These are phyloP conservation scores for Picochlorum sp. DNA, from an alignment of 139 green algal species.

Conservation along the genomic window DNA sequence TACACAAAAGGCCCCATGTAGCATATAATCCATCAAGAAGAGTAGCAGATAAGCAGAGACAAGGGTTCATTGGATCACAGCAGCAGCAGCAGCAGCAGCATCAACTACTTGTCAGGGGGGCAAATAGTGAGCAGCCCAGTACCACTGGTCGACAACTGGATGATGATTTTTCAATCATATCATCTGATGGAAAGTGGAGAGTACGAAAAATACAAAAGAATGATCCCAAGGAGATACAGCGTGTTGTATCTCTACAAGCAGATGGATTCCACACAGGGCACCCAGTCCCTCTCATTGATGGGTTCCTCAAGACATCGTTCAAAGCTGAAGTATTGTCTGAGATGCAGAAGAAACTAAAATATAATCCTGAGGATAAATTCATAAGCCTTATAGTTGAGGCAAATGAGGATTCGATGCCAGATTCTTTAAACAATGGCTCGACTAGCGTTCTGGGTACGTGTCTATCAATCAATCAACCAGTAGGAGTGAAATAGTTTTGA, in stretches of 20 bases:
- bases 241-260: slow-evolving; percentile 6
- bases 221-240: slow-evolving; percentile 10
- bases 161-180: not conserved
- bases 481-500: not conserved
- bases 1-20: too few species aligned
- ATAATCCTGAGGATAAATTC: slow-evolving; percentile 23
- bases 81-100: too few species aligned
- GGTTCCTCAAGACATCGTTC: slow-evolving; percentile 15
- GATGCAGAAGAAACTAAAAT: slow-evolving; percentile 31
- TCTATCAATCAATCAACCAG: not conserved
- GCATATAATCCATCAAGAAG: too few species aligned
- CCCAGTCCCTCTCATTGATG: slow-evolving; percentile 11
- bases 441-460: not conserved
- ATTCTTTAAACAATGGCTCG: not conserved
- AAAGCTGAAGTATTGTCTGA: slow-evolving; percentile 26
- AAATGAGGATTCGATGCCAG: not conserved
- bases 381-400: slow-evolving; percentile 15
- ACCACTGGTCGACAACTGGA: not conserved
- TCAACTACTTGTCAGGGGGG: too few species aligned
- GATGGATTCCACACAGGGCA: slow-evolving; percentile 5
- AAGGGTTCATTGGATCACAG: too few species aligned
- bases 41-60: too few species aligned
- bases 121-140: not conserved
- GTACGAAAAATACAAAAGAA: slow-evolving; percentile 19
- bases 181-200: slow-evolving; percentile 9